phyloP scores from a whole-genome alignment of 2,329 filamentous ascomycete species.

The Penicillium sp. region DNA sequence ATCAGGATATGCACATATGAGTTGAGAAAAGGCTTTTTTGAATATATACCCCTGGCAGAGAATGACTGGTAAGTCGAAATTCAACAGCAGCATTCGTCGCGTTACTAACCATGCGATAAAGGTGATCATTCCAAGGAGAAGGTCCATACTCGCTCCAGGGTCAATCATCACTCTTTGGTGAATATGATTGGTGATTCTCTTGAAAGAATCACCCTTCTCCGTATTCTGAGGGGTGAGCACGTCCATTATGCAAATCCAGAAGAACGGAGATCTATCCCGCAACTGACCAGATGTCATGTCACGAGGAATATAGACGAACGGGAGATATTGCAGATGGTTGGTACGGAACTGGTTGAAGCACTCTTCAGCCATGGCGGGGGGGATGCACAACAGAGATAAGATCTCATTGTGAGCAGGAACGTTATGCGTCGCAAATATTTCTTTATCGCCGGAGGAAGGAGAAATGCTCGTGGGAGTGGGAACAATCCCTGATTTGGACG shows the following conservation, averaged over 20 bases:
- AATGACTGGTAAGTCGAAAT: not conserved
- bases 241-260: constrained; percentile 44
- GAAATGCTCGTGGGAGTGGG: constrained; percentile 6
- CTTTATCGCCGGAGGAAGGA: not conserved
- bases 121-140: constrained; percentile 24
- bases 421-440: not conserved
- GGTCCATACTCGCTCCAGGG: constrained; percentile 19
- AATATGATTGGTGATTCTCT: constrained; percentile 21
- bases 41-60: constrained; percentile 23
- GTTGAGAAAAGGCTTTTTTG: constrained; percentile 20
- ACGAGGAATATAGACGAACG: constrained; percentile 26
- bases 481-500: not conserved
- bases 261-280: constrained; percentile 36
- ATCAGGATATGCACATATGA: constrained; percentile 24
- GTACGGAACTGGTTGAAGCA: constrained; percentile 20
- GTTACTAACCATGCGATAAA: constrained; percentile 22
- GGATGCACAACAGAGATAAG: constrained; percentile 15
- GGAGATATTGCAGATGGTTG: constrained; percentile 30
- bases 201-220: constrained; percentile 16
- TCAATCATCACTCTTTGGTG: constrained; percentile 24
- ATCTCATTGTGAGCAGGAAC: constrained; percentile 5
- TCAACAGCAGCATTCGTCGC: not conserved
- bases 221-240: constrained; percentile 22
- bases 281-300: constrained; percentile 28
- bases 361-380: constrained; percentile 20